Base-by-base conservation (phyloP, 2,329 filamentous ascomycete genomes). In the Fusarium sp. region DNA sequence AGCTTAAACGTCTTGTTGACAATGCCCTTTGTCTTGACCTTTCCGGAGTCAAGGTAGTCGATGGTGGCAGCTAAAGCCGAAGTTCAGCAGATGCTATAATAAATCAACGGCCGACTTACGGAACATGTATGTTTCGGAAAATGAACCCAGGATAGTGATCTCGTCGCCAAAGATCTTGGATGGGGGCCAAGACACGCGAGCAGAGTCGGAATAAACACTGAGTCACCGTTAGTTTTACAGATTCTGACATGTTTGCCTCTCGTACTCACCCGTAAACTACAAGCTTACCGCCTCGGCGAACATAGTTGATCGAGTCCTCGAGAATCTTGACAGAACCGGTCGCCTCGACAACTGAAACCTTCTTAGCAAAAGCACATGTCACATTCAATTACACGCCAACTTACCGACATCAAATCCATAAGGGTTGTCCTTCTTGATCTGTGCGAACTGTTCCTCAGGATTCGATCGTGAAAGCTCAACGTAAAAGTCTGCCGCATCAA, bases 71-170 rank as follows among this genome's bases (percentile, higher is more conserved):
- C 76, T 78, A 41, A 2, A 40, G 3, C 11, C 22, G 10, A 12
- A 42, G 13, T 25, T 58, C 19, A 58, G 44, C 11, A 42, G 28
- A 25, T 7, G 11, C 28, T n/a, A 9, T 13, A 32, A 8, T 4
- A 2, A 15, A 11, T 6, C 3, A 9, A 8, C 26, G 1, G 10
- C 39, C 10, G 22, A 76, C 77, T 71, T 76, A 80, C 78, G 88
- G 81, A 90, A 90, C 82, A 89, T 90, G 77, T 87, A 89, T 24
- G 87, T 89, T 75, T 91, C 88, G 43, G 86, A 90, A 78, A 91
- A 92, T 48, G 85, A 89, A 25, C 89, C 88, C 50, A 91, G 78
- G 66, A 92, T 90, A 65, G 88, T 91, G 68, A 92, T 89, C 75
- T 91, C 89, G 59, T 80, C 77, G 70, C 83, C 81, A 72, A 86